Evolutionary conservation across 2,329 filamentous ascomycete species (phyloP), one percentile per base, ranked within the genome.

Genomic region (Phialemoniopsis sp.): DNA sequence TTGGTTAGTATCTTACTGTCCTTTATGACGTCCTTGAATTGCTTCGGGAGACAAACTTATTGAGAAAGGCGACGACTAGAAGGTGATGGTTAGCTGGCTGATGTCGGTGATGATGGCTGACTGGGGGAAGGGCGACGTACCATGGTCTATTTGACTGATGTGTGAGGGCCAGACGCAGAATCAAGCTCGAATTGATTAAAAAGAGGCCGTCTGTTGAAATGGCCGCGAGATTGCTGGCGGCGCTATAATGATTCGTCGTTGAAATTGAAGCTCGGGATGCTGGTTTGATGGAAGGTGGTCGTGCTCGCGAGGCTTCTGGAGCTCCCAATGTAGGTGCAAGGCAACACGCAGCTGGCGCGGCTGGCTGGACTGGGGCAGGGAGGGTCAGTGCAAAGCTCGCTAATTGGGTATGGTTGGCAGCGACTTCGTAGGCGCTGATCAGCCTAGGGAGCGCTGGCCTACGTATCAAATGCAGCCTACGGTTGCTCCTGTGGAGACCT

Each of bases 11-110:
- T 26, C 21, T 26, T 26, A 6, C 10, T 26, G 21, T 26, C 21
- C 10, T 26, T 6, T 26, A 13, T 9, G 36, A 32, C 15, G n/a
- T 26, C 21, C 10, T 26, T 26, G 21, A 6, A 26, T 18, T 31
- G 34, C 29, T 34, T 34, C 43, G 29, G 38, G 19, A 35, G 42
- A 52, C 80, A 63, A 76, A 95, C 89, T 96, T 83, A 95, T 95
- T 65, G 89, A 85, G 80, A 95, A 95, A 53, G 89, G 90, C 52
- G 87, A 93, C 61, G 83, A 82, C 89, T 95, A 62, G 13, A 19
- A 13, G 44, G 48, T 33, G 21, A 29, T 33, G 32, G 57, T 59
- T 59, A 66, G 61, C 58, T 57, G 47, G 34, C 34, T 44, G 51
- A 40, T 45, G 26, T 29, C 13, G 14, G 18, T 10, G 13, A 10